Percentiles rank a stretch among this genome's conserved stretches.
These are phyloP conservation scores for Thermothelomyces thermophilus DNA, from an alignment of 2,329 filamentous ascomycete genomes.

Conservation along the genomic window DNA sequence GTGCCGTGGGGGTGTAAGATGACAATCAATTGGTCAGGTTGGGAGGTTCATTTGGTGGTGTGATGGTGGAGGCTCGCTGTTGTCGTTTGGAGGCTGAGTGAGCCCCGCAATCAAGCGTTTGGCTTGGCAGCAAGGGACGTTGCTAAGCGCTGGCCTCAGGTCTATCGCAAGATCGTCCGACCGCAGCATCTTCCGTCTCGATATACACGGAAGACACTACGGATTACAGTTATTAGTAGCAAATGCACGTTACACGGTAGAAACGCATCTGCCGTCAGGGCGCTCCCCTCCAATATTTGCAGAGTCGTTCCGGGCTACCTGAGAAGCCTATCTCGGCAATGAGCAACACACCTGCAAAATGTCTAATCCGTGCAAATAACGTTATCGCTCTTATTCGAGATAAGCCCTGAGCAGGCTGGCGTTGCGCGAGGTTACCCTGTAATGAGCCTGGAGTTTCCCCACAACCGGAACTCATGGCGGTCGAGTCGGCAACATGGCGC, in stretches of 20 bases:
- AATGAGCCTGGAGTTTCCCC: conserved; percentile 9
- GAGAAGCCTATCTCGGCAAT: too few species aligned
- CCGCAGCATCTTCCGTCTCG: too few species aligned
- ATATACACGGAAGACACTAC: too few species aligned
- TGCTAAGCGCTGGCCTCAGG: background rate
- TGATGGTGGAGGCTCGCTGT: conserved; percentile 9
- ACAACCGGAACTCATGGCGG: conserved; percentile 6
- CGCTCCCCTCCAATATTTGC: too few species aligned
- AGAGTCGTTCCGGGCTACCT: too few species aligned
- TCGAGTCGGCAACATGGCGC: background rate
- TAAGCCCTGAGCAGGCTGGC: conserved; percentile 8
- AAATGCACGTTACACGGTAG: too few species aligned
- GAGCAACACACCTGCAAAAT: too few species aligned
- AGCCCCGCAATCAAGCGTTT: background rate
- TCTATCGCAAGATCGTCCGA: background rate
- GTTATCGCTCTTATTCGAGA: too few species aligned
- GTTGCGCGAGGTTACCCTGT: background rate
- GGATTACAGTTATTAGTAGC: too few species aligned
- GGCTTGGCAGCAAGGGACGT: background rate
- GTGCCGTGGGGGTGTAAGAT: conserved; percentile 16
- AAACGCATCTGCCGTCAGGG: too few species aligned
- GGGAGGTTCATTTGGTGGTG: conserved; percentile 13
- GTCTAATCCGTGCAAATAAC: too few species aligned
- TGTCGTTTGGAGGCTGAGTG: background rate
- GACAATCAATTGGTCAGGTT: conserved; percentile 12